These are phyloP conservation scores for Salix purpurea DNA, from an alignment of 345 rosid genomes.

Conservation along the genomic window DNA sequence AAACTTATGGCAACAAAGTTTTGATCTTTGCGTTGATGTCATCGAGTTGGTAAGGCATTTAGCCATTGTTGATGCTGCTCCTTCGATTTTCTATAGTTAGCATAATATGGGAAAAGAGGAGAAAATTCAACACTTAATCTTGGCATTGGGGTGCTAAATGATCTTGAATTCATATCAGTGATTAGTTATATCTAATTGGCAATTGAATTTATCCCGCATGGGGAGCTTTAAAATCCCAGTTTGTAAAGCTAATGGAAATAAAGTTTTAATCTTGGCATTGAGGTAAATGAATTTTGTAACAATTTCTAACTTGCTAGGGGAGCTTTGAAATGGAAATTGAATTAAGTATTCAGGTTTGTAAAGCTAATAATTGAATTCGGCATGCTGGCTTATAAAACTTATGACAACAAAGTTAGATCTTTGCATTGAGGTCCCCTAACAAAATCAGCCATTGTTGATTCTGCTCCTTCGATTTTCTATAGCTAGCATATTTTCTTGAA, in stretches of 20 bases:
- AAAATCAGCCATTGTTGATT: background rate
- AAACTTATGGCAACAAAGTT: no score
- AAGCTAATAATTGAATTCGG: no score
- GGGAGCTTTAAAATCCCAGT: background rate
- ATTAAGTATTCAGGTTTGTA: no score
- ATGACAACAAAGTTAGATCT: background rate
- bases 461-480: background rate
- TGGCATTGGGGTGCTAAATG: background rate
- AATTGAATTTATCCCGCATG: background rate
- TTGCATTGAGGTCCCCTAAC: background rate
- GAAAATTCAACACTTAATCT: background rate
- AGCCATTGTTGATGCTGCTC: no score
- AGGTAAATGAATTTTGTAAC: background rate
- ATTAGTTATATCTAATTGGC: background rate
- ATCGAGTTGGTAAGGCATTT: no score
- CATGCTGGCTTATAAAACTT: background rate
- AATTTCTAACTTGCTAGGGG: no score
- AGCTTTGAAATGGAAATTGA: background rate
- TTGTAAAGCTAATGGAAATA: background rate
- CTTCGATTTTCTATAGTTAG: background rate
- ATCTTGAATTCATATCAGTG: background rate
- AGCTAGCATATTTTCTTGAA: background rate
- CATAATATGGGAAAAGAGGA: background rate
- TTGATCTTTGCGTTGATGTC: no score
- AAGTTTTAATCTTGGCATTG: background rate